phyloP scores from a whole-genome alignment of 345 rosid species.

The Tarenaya hassleriana region DNA sequence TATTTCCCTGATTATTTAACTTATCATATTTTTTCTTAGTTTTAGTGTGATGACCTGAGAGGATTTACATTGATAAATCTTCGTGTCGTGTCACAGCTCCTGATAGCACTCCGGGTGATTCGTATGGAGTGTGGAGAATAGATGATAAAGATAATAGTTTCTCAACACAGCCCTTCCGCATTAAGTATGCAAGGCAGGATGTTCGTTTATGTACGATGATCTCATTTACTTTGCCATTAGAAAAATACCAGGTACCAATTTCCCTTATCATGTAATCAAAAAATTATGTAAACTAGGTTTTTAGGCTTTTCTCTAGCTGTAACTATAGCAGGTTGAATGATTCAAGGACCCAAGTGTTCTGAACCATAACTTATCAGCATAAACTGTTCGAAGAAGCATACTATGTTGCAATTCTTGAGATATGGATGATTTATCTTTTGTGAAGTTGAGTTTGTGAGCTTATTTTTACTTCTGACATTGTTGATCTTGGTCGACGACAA shows the following conservation, averaged over 20 bases:
- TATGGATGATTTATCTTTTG: neutral
- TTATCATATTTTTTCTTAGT: neutral
- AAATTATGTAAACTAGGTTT: neutral
- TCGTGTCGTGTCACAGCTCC: constrained; percentile 45
- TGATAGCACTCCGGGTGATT: constrained; percentile 47
- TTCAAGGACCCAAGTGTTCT: neutral
- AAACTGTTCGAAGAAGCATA: neutral
- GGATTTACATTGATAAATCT: constrained; percentile 6
- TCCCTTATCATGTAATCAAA: constrained; percentile 8
- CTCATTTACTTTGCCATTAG: constrained; percentile 58
- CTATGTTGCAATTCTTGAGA: neutral
- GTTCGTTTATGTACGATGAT: constrained; percentile 67
- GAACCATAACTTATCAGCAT: neutral
- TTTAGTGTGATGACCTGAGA: neutral
- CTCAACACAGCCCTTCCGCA: constrained; percentile 77
- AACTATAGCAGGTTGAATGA: neutral
- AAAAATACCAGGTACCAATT: constrained; percentile 48
- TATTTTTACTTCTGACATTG: constrained; percentile 4
- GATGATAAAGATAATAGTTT: constrained; percentile 80
- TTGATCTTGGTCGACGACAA: constrained; percentile 1
- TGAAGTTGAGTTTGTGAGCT: neutral
- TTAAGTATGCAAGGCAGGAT: constrained; percentile 92
- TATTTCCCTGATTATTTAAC: neutral
- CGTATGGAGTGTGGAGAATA: constrained; percentile 75
- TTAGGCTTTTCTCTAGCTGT: too few species aligned